These are phyloP conservation scores for Neocucurbitaria cava DNA, from an alignment of 2,329 filamentous ascomycete genomes.

Conservation along the genomic window DNA sequence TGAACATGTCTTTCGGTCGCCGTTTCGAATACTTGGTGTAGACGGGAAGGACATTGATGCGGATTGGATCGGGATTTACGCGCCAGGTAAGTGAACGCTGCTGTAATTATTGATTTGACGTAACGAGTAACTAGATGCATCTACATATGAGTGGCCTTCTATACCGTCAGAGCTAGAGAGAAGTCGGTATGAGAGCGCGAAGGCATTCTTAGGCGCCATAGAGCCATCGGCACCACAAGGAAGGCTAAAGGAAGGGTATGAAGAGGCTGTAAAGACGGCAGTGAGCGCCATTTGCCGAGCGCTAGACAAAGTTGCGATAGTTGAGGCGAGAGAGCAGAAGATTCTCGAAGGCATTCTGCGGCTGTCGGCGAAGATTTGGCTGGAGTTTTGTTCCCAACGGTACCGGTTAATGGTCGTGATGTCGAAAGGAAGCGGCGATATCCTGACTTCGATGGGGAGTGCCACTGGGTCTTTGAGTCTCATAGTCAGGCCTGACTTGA, in stretches of 20 bases:
- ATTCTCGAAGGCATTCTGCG: slow-evolving; percentile 8
- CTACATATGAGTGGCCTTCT: slow-evolving; percentile 11
- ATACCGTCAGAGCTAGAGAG: slow-evolving; percentile 7
- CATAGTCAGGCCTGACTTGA: slow-evolving; percentile 16
- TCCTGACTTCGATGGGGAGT: neutral
- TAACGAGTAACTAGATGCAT: neutral
- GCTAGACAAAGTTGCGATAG: slow-evolving; percentile 5
- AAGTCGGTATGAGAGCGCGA: slow-evolving; percentile 13
- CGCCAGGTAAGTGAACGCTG: slow-evolving; percentile 4
- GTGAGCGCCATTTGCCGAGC: slow-evolving; percentile 1
- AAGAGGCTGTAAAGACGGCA: neutral
- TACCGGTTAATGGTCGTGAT: slow-evolving; percentile 14
- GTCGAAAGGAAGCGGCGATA: slow-evolving; percentile 4
- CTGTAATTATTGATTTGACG: neutral
- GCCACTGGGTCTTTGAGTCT: slow-evolving; percentile 6
- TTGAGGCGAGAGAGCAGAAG: slow-evolving; percentile 4
- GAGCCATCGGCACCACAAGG: neutral
- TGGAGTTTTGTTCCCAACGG: slow-evolving; percentile 19
- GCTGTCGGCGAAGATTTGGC: slow-evolving; percentile 15
- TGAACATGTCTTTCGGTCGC: slow-evolving; percentile 13
- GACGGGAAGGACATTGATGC: slow-evolving; percentile 8
- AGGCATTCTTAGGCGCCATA: slow-evolving; percentile 5
- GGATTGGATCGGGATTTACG: slow-evolving; percentile 10
- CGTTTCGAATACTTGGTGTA: slow-evolving; percentile 17
- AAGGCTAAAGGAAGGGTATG: slow-evolving; percentile 7